Base-by-base conservation (phyloP, 345 rosid genomes). In the Salix udensis region DNA sequence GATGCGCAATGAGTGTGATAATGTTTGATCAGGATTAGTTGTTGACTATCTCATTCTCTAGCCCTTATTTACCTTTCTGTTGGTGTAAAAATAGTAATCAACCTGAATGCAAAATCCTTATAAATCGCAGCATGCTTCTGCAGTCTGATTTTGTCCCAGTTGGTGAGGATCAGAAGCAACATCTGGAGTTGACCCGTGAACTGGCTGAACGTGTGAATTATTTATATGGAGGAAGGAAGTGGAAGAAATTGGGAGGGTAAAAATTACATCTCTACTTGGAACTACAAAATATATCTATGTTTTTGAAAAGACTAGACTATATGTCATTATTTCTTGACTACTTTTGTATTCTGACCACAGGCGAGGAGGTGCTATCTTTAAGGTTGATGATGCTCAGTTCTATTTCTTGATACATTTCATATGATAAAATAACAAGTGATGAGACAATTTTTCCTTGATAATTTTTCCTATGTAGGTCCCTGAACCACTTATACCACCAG, bases 101-200 rank as follows among this genome's bases (percentile, higher is more conserved):
- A 71, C 67, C 78, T 85, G 74, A 81, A 65, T 77, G 81, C 75
- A 72, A 65, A 72, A 77, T 79, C 82, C 91, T 90, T 80, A 84
- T 80, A 79, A 70, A 68, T 71, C 81, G 85, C 82, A 83, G 83
- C 86, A 70, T 88, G 82, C 78, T 65, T 83, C 74, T 89, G 90
- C 88, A 91, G 97, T 80, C 98, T 26, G 98, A 95, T 78, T 88
- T 89, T 78, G 97, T 93, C 52, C 98, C 98, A 39, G 98, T 95
- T 72, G 98, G 97, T 60, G 97, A 93, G 86, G 97, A 91, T 75
- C 98, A 95, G 89, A 95, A 93, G 88, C 98, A 93, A 82, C 98
- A 95, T 76, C 77, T 95, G 66, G 97, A 93, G 87, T 88, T 95
- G 88, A 88, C 97, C 15, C 91, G 94, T 39, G 97, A 95, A 72